phyloP scores from a whole-genome alignment of 148 eudicot species.

The Chenopodium formosanum region DNA sequence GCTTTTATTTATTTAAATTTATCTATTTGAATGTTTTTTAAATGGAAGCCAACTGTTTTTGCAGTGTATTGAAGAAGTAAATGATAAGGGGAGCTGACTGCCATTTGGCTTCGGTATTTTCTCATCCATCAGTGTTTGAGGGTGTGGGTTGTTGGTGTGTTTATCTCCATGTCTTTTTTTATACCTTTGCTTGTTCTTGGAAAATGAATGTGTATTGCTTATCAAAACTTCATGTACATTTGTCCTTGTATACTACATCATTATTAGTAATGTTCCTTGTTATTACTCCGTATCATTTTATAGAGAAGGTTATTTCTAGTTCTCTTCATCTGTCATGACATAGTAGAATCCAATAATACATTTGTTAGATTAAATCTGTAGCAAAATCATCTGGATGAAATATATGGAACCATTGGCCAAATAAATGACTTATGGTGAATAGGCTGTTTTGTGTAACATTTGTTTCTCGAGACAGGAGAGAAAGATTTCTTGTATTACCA shows the following conservation, averaged over 20 bases:
- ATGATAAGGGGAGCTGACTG: conserved; percentile 5
- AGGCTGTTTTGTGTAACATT: neutral
- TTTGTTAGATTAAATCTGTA: neutral
- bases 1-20: neutral
- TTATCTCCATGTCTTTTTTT: conserved; percentile 14
- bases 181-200: conserved; percentile 19
- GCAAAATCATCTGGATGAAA: neutral
- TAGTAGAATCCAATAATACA: neutral
- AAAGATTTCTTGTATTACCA: too few relatives aligned
- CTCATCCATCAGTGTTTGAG: conserved; percentile 3
- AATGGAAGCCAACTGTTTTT: conserved; percentile 13
- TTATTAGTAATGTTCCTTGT: neutral
- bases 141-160: conserved; percentile 25
- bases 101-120: neutral
- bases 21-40: neutral
- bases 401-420: neutral
- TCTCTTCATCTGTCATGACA: neutral
- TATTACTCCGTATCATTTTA: neutral
- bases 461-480: neutral
- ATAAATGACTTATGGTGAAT: neutral
- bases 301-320: neutral
- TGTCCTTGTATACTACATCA: conserved; percentile 12
- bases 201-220: conserved; percentile 12
- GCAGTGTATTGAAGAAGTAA: conserved; percentile 68
- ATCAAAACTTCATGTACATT: conserved; percentile 13